These are phyloP conservation scores for Nitzschia palea DNA, from an alignment of 108 stramenopile species.

Conservation along the genomic window DNA sequence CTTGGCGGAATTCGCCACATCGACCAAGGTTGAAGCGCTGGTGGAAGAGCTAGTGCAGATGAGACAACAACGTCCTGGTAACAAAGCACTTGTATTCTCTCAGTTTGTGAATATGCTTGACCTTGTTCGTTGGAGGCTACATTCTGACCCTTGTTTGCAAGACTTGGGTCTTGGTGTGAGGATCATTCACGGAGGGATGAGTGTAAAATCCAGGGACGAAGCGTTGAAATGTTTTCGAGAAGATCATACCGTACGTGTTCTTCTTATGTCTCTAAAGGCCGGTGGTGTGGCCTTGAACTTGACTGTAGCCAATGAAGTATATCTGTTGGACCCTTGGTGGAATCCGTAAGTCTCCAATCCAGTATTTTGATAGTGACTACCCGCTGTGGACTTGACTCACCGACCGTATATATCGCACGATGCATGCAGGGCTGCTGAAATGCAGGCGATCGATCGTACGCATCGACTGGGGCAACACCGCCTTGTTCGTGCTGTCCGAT, in stretches of 20 bases:
- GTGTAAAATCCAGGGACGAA: slow-evolving; percentile 84
- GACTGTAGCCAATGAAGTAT: slow-evolving; percentile 91
- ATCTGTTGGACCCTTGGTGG: slow-evolving; percentile 94
- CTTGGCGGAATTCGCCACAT: slow-evolving; percentile 92
- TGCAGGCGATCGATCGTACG: slow-evolving; percentile 98
- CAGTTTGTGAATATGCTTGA: slow-evolving; percentile 98
- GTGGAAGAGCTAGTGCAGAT: slow-evolving; percentile 88
- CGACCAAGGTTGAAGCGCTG: slow-evolving; percentile 95
- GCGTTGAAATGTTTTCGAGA: slow-evolving; percentile 85
- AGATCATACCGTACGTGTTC: slow-evolving; percentile 80
- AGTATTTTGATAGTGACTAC: too few relatives aligned
- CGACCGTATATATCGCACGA: too few relatives aligned
- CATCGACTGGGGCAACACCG: slow-evolving; percentile 96
- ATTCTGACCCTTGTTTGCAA: slow-evolving; percentile 78
- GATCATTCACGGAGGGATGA: slow-evolving; percentile 92
- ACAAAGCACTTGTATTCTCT: slow-evolving; percentile 97
- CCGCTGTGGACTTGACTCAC: too few relatives aligned
- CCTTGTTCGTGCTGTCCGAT: slow-evolving; percentile 92
- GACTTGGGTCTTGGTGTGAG: slow-evolving; percentile 78
- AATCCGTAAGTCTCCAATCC: too few relatives aligned
- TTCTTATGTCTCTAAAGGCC: slow-evolving; percentile 95
- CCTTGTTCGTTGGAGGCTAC: slow-evolving; percentile 90
- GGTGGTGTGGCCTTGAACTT: slow-evolving; percentile 97
- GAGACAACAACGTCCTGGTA: slow-evolving; percentile 83
- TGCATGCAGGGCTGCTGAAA: slow-evolving; percentile 96